Percentiles rank a stretch among this genome's conserved stretches.
phyloP scores from a whole-genome alignment of 192 early-diverging fungal genomes.

The Phlyctochytrium arcticum region DNA sequence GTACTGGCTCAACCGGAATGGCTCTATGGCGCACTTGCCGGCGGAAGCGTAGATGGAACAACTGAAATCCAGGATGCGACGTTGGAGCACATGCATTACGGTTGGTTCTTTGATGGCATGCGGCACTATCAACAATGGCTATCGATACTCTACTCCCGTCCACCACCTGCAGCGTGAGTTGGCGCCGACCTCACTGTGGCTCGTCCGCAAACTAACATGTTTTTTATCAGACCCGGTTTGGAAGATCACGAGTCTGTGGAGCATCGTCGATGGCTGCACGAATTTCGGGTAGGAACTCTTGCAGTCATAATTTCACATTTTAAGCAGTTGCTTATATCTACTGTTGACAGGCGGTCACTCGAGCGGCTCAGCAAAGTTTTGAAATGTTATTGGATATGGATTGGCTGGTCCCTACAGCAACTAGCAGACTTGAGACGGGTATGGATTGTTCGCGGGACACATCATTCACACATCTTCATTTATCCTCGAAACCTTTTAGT shows the following conservation, averaged over 20 bases:
- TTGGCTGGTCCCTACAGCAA: background rate
- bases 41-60: background rate
- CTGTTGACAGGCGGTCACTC: background rate
- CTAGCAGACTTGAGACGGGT: background rate
- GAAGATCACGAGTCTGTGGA: constrained; percentile 4
- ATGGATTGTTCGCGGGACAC: background rate
- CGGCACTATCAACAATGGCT: constrained; percentile 6
- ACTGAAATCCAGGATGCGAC: constrained; percentile 8
- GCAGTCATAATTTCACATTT: no score
- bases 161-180: background rate
- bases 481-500: constrained; percentile 10
- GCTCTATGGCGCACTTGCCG: background rate
- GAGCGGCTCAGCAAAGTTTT: background rate
- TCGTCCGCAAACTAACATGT: no score
- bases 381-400: background rate
- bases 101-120: constrained; percentile 7
- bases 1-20: background rate
- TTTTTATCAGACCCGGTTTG: background rate
- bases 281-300: constrained; percentile 11
- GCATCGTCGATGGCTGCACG: constrained; percentile 2
- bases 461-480: no score
- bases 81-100: constrained; percentile 2
- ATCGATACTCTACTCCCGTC: background rate
- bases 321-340: no score
- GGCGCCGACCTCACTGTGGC: no score